phyloP scores from a whole-genome alignment of 2,329 filamentous ascomycete genomes.

The Colletotrichum truncatum region DNA sequence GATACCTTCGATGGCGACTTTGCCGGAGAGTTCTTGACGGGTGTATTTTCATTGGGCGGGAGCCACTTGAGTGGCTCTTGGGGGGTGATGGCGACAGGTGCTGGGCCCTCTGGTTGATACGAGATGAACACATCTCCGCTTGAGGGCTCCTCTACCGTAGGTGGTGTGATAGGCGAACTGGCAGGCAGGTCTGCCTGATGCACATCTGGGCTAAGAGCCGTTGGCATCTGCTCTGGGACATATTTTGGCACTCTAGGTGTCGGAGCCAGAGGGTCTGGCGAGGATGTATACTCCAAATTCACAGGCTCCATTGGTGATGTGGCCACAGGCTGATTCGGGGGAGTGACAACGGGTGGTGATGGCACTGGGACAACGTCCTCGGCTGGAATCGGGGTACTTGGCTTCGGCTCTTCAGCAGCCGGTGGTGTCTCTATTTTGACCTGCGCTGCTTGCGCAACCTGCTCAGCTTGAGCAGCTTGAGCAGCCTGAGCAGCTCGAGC shows the following conservation, averaged over 20 bases:
- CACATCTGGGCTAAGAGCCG: conserved; percentile 32
- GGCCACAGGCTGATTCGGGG: background rate
- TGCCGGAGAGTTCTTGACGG: conserved; percentile 22
- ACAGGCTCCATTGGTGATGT: conserved; percentile 2
- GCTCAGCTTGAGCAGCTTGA: background rate
- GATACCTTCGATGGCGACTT: conserved; percentile 41
- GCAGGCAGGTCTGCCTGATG: conserved; percentile 34
- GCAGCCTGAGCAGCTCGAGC: conserved; percentile 41
- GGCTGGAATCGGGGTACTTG: conserved; percentile 18
- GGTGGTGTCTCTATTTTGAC: conserved; percentile 34
- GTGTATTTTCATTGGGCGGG: conserved; percentile 55
- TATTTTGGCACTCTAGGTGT: conserved; percentile 18
- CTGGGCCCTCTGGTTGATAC: conserved; percentile 65
- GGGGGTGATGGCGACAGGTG: conserved; percentile 46
- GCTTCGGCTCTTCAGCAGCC: conserved; percentile 21
- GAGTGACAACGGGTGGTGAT: conserved; percentile 10
- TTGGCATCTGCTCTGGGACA: background rate
- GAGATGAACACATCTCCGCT: conserved; percentile 57
- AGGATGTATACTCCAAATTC: background rate
- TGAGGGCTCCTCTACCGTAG: conserved; percentile 27
- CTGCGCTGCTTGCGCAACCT: background rate
- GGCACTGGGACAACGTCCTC: background rate
- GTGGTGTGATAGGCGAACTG: conserved; percentile 42
- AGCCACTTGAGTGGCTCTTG: conserved; percentile 59
- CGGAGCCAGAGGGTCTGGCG: background rate